These are phyloP conservation scores for Amylostereum areolatum DNA, from an alignment of 1,284 basidiomycete species.

Conservation along the genomic window DNA sequence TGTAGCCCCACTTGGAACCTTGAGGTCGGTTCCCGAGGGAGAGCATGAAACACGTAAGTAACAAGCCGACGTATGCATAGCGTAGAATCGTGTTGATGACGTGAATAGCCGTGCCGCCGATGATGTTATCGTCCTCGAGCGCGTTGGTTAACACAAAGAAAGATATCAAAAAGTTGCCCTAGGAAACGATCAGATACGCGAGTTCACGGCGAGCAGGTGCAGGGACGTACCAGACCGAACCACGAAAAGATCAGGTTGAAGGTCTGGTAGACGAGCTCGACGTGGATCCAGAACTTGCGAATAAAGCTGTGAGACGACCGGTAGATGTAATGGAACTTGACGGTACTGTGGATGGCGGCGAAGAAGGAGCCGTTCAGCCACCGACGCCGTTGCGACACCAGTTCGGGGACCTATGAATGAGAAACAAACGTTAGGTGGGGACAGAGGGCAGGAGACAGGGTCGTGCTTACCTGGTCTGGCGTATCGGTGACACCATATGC, in stretches of 20 bases:
- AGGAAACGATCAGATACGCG: constrained; percentile 5
- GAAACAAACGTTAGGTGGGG: not conserved
- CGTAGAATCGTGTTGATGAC: constrained; percentile 75
- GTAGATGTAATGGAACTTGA: constrained; percentile 93
- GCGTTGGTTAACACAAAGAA: constrained; percentile 74
- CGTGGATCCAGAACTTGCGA: constrained; percentile 90
- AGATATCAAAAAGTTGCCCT: constrained; percentile 89
- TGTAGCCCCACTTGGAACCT: constrained; percentile 80
- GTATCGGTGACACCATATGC: constrained; percentile 92
- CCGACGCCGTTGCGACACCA: constrained; percentile 88
- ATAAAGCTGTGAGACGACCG: constrained; percentile 79
- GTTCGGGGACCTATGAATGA: constrained; percentile 61
- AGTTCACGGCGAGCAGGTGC: not conserved
- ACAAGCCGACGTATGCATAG: constrained; percentile 84
- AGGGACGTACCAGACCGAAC: constrained; percentile 70
- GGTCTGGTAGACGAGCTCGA: constrained; percentile 89
- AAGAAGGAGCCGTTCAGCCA: constrained; percentile 99
- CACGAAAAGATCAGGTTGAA: constrained; percentile 91
- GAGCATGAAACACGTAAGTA: constrained; percentile 89
- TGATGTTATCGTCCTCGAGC: constrained; percentile 49
- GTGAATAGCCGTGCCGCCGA: constrained; percentile 51
- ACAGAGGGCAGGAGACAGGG: not conserved
- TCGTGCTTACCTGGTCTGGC: constrained; percentile 63
- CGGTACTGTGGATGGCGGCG: constrained; percentile 83
- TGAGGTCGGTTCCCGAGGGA: constrained; percentile 96